These are phyloP conservation scores for Delphinella strobiligena DNA, from an alignment of 2,329 filamentous ascomycete genomes.

Conservation along the genomic window DNA sequence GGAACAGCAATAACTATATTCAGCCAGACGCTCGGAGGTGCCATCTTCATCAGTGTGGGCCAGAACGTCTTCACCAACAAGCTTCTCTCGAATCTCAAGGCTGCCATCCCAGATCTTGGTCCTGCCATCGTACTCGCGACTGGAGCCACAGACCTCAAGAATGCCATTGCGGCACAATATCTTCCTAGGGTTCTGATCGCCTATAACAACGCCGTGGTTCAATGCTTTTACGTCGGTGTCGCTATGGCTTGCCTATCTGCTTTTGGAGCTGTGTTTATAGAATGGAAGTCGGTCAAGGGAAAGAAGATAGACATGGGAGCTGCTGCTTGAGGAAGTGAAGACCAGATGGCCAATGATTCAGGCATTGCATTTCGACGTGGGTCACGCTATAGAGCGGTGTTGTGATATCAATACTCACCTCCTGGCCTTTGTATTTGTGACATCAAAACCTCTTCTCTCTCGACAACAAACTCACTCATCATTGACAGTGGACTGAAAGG, in stretches of 20 bases:
- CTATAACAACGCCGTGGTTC: slow-evolving; percentile 50
- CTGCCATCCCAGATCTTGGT: slow-evolving; percentile 30
- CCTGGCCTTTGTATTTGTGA: no score
- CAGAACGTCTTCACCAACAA: slow-evolving; percentile 41
- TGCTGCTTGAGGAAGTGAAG: slow-evolving; percentile 9
- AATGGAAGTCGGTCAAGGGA: slow-evolving; percentile 55
- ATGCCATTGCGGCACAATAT: slow-evolving; percentile 37
- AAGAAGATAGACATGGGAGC: slow-evolving; percentile 27
- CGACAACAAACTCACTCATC: no score
- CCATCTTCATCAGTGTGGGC: slow-evolving; percentile 37
- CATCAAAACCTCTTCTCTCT: no score
- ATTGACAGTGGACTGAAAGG: no score
- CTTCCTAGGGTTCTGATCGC: slow-evolving; percentile 44
- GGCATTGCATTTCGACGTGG: no score
- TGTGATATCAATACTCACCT: no score
- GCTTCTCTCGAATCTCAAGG: slow-evolving; percentile 28
- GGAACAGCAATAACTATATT: slow-evolving; percentile 40
- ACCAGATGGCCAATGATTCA: no score
- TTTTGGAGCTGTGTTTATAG: slow-evolving; percentile 42
- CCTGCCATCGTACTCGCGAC: slow-evolving; percentile 30
- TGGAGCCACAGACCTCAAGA: slow-evolving; percentile 49
- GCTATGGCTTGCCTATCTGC: slow-evolving; percentile 42
- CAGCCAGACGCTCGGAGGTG: slow-evolving; percentile 35
- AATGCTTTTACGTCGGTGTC: slow-evolving; percentile 49
- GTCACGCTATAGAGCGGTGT: no score